Percentiles rank a stretch among this genome's conserved stretches.
These are phyloP conservation scores for Melaleuca alternifolia DNA, from an alignment of 345 rosid genomes.

Conservation along the genomic window DNA sequence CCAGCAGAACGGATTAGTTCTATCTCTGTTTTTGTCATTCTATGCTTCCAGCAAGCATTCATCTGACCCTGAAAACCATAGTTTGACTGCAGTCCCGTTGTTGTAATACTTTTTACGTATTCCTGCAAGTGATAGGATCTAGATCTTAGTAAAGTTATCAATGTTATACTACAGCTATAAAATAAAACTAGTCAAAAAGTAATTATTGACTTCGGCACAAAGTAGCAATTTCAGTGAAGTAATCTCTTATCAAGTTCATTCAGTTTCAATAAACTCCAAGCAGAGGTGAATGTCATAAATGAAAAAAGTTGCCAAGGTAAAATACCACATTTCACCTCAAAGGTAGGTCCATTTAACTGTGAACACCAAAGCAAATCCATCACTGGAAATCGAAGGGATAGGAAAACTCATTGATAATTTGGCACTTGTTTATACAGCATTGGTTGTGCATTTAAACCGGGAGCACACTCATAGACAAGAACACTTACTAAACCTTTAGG, in stretches of 20 bases:
- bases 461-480: neutral
- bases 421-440: neutral
- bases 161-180: neutral
- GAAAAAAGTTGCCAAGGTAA: neutral
- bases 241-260: neutral
- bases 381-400: neutral
- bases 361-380: neutral
- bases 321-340: neutral
- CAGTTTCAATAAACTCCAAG: neutral
- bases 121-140: slow-evolving; percentile 31
- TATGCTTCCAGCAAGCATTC: slow-evolving; percentile 91
- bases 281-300: neutral
- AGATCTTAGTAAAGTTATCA: neutral
- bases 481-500: neutral
- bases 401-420: neutral
- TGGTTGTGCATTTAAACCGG: neutral
- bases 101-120: slow-evolving; percentile 77
- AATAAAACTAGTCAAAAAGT: neutral
- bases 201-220: neutral
- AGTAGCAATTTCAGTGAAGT: neutral
- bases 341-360: neutral
- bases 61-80: slow-evolving; percentile 83
- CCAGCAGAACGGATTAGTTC: slow-evolving; percentile 53
- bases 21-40: slow-evolving; percentile 47
- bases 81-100: slow-evolving; percentile 77